Evolutionary conservation across 805 yeast species (phyloP), one percentile per base, ranked within the genome.

Genomic region (Lachancea kluyveri): DNA sequence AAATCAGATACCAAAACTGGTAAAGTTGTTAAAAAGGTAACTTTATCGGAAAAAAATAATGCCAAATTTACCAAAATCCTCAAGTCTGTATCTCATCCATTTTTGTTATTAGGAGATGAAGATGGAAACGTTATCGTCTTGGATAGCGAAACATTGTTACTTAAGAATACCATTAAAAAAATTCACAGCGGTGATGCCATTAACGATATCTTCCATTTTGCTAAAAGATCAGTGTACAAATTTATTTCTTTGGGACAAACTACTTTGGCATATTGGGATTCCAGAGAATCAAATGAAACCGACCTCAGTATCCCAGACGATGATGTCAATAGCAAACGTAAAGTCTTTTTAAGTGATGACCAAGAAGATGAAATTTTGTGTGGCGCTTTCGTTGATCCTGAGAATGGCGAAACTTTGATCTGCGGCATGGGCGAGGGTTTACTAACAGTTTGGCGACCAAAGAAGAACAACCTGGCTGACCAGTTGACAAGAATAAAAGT

Each of bases 381-480:
- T 35, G 79, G 85, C 46, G 64, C 83, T 22, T 75, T 78, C 60
- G 70, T 78, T 1, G 83, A 79, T 40, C 71, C 71, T 2, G 69
- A 75, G 9, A 70, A 68, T 28, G 83, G 78, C 33, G 77, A 74
- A 12, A 68, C 74, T 1, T 70, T 78, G 3, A 72, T 80, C 4
- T 87, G 88, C 45, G 90, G 95, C 26, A 87, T 86, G 80, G 86
- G 94, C 10, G 92, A 81, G 50, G 97, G 97, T 3, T 72, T 85
- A 9, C 67, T 86, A 5, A 86, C 97, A 0, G 64, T 82, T 9
- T 90, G 98, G 98, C 76, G 74, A 45, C 77, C 80, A 17, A 66
- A 72, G 18, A 72, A 72, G 50, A 85, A 84, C 50, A 71, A 71
- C 25, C 69, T 77, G 39, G 67, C 63, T 37, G 96, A 90, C 56